Base-by-base conservation (phyloP, 1,284 basidiomycete species). In the Schizophyllum amplum region DNA sequence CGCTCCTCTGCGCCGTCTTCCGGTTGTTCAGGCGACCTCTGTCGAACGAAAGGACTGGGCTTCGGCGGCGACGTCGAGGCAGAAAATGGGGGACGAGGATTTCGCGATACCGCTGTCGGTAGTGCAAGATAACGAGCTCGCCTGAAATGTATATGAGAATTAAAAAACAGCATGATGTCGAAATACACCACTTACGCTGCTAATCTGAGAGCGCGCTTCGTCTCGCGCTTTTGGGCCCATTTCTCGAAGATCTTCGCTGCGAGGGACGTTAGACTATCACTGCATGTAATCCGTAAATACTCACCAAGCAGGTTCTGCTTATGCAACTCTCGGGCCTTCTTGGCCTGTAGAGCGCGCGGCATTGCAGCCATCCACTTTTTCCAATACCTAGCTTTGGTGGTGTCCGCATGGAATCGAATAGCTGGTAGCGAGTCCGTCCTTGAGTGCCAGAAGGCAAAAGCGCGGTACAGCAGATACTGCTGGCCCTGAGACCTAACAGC, bases 341-440 rank as follows among this genome's bases (percentile, higher is more conserved):
- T 86, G 27, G 76, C 77, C 66, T 82, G 80, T 25, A 86, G 66
- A 20, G 83, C 86, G 59, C 78, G 77, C 23, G 89, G 87, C 78
- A 92, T 83, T 23, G 78, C 79, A 53, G 75, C 76, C 57, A 79
- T 75, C 89, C 89, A 92, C 26, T 71, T 71, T 48, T 74, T 70
- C 81, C 87, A 90, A 59, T 76, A 77, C 60, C 78, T 83, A 4
- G 70, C 68, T 67, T 86, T 90, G 49, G 77, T 66, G 60, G 80
- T 77, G 22, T 72, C 77, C 1, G 85, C 80, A 68, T 84, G 77
- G 68, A 91, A 87, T 20, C 80, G 80, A 59, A 92, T 81, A 4
- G 89, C 90, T 42, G 88, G 87, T 17, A 90, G 72, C 23, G 86
- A 89, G 67, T 78, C 81, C 22, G 90, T 88, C 67, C 79, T 87